Evolutionary conservation across 257 asterid genomes (phyloP).

Genomic region (Nicotiana undulata): DNA sequence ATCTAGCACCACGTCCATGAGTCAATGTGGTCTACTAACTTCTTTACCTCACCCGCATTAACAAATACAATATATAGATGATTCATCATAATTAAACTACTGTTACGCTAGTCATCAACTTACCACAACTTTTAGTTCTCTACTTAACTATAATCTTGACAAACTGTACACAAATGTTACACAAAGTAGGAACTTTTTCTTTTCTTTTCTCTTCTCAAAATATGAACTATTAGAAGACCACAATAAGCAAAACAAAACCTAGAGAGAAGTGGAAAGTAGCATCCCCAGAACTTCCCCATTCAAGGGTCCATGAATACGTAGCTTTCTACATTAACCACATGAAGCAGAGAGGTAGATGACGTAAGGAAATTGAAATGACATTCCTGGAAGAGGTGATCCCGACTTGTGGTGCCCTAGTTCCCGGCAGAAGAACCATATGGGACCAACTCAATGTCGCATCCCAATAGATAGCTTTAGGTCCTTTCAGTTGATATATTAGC

Average conservation of each 20-base stretch:
- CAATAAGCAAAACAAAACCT: neutral
- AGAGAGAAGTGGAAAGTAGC: neutral
- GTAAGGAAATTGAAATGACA: neutral
- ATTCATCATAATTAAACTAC: neutral
- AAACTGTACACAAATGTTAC: neutral
- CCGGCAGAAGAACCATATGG: neutral
- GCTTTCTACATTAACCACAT: neutral
- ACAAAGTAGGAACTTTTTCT: neutral
- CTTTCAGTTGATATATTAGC: neutral
- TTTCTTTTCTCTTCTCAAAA: neutral
- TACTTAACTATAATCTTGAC: neutral
- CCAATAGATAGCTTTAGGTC: neutral
- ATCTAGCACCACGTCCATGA: neutral
- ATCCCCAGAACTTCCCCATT: constrained; percentile 1
- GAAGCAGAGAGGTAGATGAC: neutral
- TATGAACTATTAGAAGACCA: neutral
- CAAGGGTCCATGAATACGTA: neutral
- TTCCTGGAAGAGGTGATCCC: neutral
- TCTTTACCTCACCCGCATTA: neutral
- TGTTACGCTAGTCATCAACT: neutral
- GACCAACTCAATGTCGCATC: neutral
- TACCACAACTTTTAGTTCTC: neutral
- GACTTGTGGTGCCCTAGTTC: neutral
- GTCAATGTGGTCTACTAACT: neutral
- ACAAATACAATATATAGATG: neutral